Percentiles rank a stretch among this genome's conserved stretches.
phyloP scores from a whole-genome alignment of 768 basidiomycete species.

The Pseudohyphozyma bogoriensis region DNA sequence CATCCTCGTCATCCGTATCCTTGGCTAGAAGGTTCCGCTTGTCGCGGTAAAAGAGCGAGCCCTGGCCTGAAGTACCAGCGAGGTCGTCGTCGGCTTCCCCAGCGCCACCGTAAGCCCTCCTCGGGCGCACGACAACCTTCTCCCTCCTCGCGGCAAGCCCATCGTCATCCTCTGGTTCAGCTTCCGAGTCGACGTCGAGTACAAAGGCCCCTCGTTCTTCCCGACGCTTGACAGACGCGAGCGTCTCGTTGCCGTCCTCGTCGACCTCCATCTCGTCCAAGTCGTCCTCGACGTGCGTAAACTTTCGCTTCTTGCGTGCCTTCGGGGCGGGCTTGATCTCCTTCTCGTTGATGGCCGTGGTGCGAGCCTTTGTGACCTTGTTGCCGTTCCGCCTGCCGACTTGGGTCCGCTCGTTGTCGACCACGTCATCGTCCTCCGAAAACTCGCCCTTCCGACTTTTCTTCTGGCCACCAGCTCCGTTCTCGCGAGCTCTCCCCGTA shows the following conservation, averaged over 20 bases:
- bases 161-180: not conserved
- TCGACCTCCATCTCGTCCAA: not conserved
- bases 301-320: not conserved
- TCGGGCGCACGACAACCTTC: not conserved
- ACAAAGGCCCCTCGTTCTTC: slow-evolving; percentile 4
- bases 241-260: slow-evolving; percentile 1
- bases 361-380: not conserved
- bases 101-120: not conserved
- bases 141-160: not conserved
- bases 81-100: not conserved
- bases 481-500: not conserved
- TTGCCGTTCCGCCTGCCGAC: not conserved
- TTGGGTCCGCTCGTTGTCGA: not conserved
- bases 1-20: slow-evolving; percentile 1
- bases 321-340: not conserved
- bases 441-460: no score
- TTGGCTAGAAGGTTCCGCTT: not conserved
- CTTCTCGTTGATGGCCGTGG: not conserved
- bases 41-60: slow-evolving; percentile 6
- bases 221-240: not conserved
- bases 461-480: no score
- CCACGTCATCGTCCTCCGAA: not conserved
- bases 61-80: not conserved
- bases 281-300: slow-evolving; percentile 4
- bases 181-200: not conserved